phyloP scores from a whole-genome alignment of 1,284 basidiomycete genomes.

The Pyrrhoderma noxium region DNA sequence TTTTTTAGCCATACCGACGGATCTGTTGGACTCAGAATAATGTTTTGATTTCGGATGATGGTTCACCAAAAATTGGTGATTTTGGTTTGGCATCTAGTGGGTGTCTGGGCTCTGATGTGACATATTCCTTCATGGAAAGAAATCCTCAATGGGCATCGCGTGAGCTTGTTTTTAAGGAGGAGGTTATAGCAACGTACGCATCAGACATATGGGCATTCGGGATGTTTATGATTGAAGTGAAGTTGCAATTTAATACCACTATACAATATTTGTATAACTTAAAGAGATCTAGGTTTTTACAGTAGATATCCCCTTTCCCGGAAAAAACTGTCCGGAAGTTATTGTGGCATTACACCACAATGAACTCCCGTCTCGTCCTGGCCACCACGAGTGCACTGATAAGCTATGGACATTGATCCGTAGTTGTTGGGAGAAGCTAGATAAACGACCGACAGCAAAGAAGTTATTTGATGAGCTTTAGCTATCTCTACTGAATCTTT shows the following conservation, averaged over 20 bases:
- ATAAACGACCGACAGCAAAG: not conserved
- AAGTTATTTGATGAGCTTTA: not conserved
- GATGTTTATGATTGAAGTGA: constrained; percentile 9
- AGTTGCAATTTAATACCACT: not conserved
- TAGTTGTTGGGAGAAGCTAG: constrained; percentile 1
- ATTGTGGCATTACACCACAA: not conserved
- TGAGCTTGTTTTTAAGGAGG: not conserved
- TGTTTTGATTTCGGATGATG: constrained; percentile 6
- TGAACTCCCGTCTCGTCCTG: constrained; percentile 2
- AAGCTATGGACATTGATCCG: constrained; percentile 2
- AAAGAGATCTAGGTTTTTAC: constrained; percentile 5
- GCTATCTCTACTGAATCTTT: no score
- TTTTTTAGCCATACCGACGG: not conserved
- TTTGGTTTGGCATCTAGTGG: not conserved
- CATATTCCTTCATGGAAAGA: constrained; percentile 1
- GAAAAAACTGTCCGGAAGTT: not conserved
- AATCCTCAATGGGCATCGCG: constrained; percentile 8
- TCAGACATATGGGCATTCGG: constrained; percentile 16
- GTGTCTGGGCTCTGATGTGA: not conserved
- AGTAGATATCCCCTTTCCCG: constrained; percentile 4
- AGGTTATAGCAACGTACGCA: not conserved
- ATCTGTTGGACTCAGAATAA: not conserved
- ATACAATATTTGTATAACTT: not conserved
- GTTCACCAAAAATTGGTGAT: constrained; percentile 2
- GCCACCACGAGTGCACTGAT: constrained; percentile 2